These are phyloP conservation scores for Gossypium gossypioides DNA, from an alignment of 441 rosid genomes.

Conservation along the genomic window DNA sequence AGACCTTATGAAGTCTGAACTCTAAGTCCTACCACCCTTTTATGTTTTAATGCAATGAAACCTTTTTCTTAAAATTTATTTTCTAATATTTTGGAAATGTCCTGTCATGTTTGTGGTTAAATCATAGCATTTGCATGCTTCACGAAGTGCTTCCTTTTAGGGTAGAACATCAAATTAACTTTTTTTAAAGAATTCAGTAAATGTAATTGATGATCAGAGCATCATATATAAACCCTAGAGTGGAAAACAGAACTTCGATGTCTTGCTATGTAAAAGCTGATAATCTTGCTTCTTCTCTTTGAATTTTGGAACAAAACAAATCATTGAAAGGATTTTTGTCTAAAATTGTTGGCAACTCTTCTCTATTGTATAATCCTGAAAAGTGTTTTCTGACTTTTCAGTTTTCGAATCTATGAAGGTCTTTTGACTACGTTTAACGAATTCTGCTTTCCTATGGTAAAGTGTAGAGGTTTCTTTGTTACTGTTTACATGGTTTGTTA, in stretches of 20 bases:
- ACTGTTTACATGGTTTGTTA: neutral
- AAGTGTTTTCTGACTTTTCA: neutral
- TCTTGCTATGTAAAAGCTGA: neutral
- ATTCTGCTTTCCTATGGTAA: no score
- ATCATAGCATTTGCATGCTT: neutral
- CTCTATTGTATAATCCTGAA: neutral
- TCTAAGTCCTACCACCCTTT: neutral
- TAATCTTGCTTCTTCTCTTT: neutral
- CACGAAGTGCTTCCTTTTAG: neutral
- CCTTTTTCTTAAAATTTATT: neutral
- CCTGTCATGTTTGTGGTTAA: neutral
- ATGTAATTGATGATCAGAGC: neutral
- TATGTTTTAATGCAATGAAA: neutral
- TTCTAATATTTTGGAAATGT: neutral
- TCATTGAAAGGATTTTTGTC: neutral
- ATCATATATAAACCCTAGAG: neutral
- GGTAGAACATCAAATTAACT: neutral
- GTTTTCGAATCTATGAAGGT: neutral
- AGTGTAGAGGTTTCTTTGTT: neutral
- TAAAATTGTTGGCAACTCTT: neutral
- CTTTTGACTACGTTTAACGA: neutral
- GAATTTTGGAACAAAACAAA: neutral
- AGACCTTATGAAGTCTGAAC: neutral
- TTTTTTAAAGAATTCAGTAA: neutral
- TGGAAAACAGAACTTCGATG: neutral